Evolutionary conservation across 768 basidiomycete genomes (phyloP), one percentile per base, ranked within the genome.

Genomic region (Lactifluus volemus): DNA sequence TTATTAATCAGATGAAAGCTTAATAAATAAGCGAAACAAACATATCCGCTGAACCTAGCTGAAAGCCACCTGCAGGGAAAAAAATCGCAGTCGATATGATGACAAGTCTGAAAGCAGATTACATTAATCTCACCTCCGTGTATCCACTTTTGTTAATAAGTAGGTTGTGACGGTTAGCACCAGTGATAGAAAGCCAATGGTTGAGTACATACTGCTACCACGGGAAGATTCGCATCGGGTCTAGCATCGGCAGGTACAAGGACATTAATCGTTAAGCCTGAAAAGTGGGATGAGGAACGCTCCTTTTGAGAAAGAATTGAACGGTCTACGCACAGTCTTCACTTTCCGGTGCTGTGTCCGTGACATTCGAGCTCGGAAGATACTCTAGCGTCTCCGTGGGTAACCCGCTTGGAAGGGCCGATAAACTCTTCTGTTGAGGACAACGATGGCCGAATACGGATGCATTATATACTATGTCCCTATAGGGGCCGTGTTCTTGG

Each of bases 191-290:
- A 25, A 25, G n/a, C 19, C 8, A 21, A 1, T 17, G 21, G 53
- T 7, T 39, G 17, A n/a, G n/a, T 19, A 54, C 68, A 38, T 48
- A 70, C 69, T 19, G 25, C 25, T 25, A 25, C 25, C 25, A 25
- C 25, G 25, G 25, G 25, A 25, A 25, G 25, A 1, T 25, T 25
- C 25, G 25, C 25, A 25, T 25, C 25, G 25, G 25, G 25, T 25
- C 25, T 25, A 25, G 25, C 25, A 67, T 47, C 5, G 34, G 62
- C 38, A 12, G 69, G 69, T 29, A 38, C 53, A 14, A 69, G 36
- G 19, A 69, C 58, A 32, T 70, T 69, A 19, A 70, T 15, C 25
- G 61, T 67, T 41, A 70, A 58, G 47, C 69, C 67, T 68, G 14
- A 17, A 19, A 15, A n/a, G 8, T 44, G 21, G 8, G 5, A n/a